Percentiles rank a stretch among this genome's conserved stretches.
phyloP scores from a whole-genome alignment of 768 basidiomycete genomes.

The Tulasnella sp. region DNA sequence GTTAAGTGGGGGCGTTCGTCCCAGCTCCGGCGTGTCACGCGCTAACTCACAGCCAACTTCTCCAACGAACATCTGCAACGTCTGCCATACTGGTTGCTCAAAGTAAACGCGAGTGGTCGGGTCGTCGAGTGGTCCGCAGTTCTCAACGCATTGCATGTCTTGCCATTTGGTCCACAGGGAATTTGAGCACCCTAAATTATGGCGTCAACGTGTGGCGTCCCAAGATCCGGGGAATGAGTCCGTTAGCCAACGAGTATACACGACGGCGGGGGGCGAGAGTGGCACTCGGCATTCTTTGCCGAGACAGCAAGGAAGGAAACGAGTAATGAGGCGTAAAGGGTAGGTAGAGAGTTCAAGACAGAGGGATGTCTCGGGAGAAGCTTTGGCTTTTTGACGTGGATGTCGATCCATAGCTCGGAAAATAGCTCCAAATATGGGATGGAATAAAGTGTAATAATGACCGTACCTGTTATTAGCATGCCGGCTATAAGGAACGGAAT shows the following conservation, averaged over 20 bases:
- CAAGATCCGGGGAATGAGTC: not conserved
- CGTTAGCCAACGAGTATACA: not conserved
- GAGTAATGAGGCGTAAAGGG: not conserved
- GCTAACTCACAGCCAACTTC: conserved; percentile 61
- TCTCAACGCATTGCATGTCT: conserved; percentile 99
- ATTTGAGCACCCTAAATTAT: conserved; percentile 52
- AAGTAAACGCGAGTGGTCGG: conserved; percentile 68
- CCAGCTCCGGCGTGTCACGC: not conserved
- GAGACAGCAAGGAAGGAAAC: not conserved
- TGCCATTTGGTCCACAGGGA: conserved; percentile 85
- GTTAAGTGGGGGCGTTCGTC: not conserved
- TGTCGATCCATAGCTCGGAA: not conserved
- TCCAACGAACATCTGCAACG: conserved; percentile 79
- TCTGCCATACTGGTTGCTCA: conserved; percentile 95
- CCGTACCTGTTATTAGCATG: conserved; percentile 83
- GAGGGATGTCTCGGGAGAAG: conserved; percentile 39
- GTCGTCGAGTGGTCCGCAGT: conserved; percentile 67
- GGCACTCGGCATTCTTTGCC: not conserved
- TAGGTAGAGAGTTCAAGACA: conserved; percentile 3
- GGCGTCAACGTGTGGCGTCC: conserved; percentile 10
- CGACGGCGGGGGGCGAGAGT: not conserved
- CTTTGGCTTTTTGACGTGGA: too few relatives aligned
- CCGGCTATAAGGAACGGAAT: conserved; percentile 83
- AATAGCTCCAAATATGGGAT: not conserved
- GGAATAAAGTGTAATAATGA: not conserved